These are phyloP conservation scores for Penicillium longicatenatum DNA, from an alignment of 495 filamentous ascomycete genomes.

Conservation along the genomic window DNA sequence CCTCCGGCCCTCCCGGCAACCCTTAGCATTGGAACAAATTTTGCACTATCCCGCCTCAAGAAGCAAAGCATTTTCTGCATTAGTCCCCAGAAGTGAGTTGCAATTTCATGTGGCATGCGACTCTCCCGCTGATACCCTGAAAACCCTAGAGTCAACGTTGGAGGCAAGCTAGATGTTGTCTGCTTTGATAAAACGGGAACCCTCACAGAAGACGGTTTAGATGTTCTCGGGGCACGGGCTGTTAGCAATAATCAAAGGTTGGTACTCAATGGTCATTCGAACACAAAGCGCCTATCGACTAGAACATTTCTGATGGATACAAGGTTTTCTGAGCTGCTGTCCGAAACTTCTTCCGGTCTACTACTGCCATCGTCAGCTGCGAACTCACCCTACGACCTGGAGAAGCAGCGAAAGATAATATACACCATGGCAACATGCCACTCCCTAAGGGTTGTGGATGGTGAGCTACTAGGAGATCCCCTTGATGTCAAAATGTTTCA, in stretches of 20 bases:
- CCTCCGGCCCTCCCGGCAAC: conserved; percentile 97
- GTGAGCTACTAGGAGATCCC: conserved; percentile 88
- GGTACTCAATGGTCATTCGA: background rate
- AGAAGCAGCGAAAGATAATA: conserved; percentile 68
- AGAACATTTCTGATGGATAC: conserved; percentile 16
- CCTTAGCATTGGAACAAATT: conserved; percentile 93
- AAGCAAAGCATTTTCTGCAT: conserved; percentile 94
- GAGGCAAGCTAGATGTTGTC: conserved; percentile 91
- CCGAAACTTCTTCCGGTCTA: conserved; percentile 53
- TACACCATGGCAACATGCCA: conserved; percentile 99
- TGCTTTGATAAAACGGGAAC: conserved; percentile 99
- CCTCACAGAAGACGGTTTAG: conserved; percentile 93
- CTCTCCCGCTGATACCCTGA: conserved; percentile 4
- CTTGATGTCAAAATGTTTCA: conserved; percentile 99
- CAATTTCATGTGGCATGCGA: background rate
- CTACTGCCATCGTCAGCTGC: conserved; percentile 45
- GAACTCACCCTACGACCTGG: conserved; percentile 59
- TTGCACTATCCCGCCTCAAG: conserved; percentile 84
- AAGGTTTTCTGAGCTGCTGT: conserved; percentile 64
- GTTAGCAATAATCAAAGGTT: conserved; percentile 62
- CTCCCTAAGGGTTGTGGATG: conserved; percentile 82
- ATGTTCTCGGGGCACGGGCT: conserved; percentile 85
- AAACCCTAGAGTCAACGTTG: conserved; percentile 77
- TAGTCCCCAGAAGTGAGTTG: conserved; percentile 72
- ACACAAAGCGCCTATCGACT: background rate